A percentile compares a stretch with the other conserved stretches of the same genome.
phyloP scores from a whole-genome alignment of 257 asterid species.

The Ligustrum vulgare region DNA sequence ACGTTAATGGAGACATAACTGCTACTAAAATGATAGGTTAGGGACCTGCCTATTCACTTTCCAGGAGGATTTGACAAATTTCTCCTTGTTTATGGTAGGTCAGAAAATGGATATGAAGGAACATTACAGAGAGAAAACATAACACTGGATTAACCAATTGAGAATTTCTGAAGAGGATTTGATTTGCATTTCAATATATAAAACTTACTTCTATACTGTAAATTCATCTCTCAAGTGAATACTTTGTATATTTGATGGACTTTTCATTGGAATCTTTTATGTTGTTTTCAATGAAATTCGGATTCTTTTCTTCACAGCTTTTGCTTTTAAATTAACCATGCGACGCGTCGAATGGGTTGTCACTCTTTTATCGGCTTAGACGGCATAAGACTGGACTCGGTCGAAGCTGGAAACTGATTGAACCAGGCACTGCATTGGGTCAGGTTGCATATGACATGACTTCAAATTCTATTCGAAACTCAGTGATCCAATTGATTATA shows the following conservation, averaged over 20 bases:
- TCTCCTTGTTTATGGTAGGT: slow-evolving; percentile 50
- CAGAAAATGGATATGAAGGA: slow-evolving; percentile 56
- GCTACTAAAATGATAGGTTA: background rate
- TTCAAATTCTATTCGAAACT: background rate
- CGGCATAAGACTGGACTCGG: background rate
- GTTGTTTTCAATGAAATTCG: no score
- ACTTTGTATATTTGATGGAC: background rate
- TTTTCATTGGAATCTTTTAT: no score
- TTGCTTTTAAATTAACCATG: background rate
- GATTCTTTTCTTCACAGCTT: background rate
- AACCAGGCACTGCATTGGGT: background rate
- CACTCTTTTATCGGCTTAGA: background rate
- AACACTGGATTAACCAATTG: slow-evolving; percentile 20
- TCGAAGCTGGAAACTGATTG: no score
- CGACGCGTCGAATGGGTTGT: background rate
- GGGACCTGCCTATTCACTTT: background rate
- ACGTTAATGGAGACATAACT: background rate
- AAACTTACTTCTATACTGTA: background rate
- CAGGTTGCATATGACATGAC: background rate
- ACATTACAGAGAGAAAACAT: slow-evolving; percentile 20
- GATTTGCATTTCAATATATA: background rate
- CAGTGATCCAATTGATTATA: background rate
- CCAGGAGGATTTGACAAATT: slow-evolving; percentile 23
- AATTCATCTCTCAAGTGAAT: background rate
- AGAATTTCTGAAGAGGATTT: background rate